Evolutionary conservation across 768 basidiomycete genomes (phyloP).

Genomic region (Phanerodontia chrysosporium): DNA sequence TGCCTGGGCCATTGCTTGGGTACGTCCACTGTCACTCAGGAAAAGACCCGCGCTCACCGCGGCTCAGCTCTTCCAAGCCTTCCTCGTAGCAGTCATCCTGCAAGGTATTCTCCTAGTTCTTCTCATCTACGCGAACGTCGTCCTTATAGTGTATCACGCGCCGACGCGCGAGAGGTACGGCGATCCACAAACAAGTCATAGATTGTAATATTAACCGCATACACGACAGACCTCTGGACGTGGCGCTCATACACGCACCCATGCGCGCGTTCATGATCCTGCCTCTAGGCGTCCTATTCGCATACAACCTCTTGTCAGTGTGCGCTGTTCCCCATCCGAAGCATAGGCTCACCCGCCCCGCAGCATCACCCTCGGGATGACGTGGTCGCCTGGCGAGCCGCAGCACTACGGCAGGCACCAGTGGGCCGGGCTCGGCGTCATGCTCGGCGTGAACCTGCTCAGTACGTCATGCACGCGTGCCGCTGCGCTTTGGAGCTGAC

Average conservation of each 20-base stretch:
- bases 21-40: slow-evolving; percentile 25
- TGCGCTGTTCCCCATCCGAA: not conserved
- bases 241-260: slow-evolving; percentile 83
- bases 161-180: slow-evolving; percentile 39
- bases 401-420: slow-evolving; percentile 55
- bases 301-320: slow-evolving; percentile 53
- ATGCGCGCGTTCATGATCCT: slow-evolving; percentile 62
- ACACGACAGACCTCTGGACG: slow-evolving; percentile 57
- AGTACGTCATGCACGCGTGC: slow-evolving; percentile 10
- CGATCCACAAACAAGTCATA: not conserved
- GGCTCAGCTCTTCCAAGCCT: slow-evolving; percentile 64
- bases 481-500: not conserved
- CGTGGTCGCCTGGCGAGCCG: slow-evolving; percentile 49
- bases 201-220: not conserved
- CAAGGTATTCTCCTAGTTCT: slow-evolving; percentile 67
- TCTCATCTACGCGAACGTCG: slow-evolving; percentile 76
- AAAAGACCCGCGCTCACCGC: not conserved
- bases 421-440: slow-evolving; percentile 70
- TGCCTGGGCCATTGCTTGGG: slow-evolving; percentile 76
- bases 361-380: slow-evolving; percentile 58
- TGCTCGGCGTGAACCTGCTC: slow-evolving; percentile 56
- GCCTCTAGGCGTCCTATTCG: slow-evolving; percentile 54
- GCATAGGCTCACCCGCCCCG: not conserved
- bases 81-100: slow-evolving; percentile 69
- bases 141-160: slow-evolving; percentile 68